phyloP scores from a whole-genome alignment of 345 rosid species.

The Litchi chinensis region DNA sequence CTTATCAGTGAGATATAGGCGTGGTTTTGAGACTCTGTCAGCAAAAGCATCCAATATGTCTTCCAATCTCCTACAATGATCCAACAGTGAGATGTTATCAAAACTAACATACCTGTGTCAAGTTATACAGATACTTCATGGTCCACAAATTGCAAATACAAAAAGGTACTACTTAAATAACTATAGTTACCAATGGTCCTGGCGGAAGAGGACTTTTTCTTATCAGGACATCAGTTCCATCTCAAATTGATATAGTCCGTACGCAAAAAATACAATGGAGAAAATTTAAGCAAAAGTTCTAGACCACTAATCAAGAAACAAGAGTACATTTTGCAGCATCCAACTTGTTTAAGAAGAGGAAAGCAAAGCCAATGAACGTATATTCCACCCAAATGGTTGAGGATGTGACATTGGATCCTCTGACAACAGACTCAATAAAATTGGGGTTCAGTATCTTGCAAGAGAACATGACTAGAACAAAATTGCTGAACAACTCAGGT shows the following conservation, averaged over 20 bases:
- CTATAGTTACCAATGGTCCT: background rate
- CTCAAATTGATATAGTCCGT: background rate
- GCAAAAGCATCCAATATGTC: conserved; percentile 91
- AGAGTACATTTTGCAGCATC: background rate
- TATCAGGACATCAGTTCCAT: background rate
- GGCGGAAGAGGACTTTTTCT: background rate
- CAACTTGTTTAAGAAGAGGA: background rate
- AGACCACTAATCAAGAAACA: background rate
- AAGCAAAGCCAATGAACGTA: background rate
- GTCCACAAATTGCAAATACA: background rate
- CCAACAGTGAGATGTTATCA: conserved; percentile 17
- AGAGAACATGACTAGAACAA: background rate
- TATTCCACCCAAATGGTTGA: conserved; percentile 1
- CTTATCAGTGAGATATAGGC: conserved; percentile 86
- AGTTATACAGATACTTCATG: background rate
- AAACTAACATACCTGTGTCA: background rate
- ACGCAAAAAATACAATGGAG: background rate
- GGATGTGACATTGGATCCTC: background rate
- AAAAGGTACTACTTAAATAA: background rate
- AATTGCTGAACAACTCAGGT: background rate
- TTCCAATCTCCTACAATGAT: conserved; percentile 72
- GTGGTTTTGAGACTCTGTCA: conserved; percentile 85
- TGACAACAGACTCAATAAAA: background rate
- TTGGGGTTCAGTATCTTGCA: background rate
- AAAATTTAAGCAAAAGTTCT: background rate